These are phyloP conservation scores for Kodamaea plutei DNA, from an alignment of 1,139 yeast species.

Conservation along the genomic window DNA sequence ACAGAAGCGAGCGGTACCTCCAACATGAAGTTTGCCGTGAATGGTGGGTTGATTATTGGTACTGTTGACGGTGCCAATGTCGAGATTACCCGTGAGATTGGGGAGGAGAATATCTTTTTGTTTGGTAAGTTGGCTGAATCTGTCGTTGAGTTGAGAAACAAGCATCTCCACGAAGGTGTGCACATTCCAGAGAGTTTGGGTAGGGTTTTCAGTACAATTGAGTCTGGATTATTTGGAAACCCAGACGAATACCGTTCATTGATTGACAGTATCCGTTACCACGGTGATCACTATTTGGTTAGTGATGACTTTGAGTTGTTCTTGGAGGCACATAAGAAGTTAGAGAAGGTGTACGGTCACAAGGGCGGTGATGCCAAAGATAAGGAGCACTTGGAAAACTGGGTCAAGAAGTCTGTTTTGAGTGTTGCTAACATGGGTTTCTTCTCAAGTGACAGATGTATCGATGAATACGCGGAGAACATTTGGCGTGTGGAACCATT, in stretches of 20 bases:
- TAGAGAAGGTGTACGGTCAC: constrained; percentile 66
- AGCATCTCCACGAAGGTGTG: constrained; percentile 60
- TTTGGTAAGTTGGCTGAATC: constrained; percentile 89
- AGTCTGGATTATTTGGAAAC: constrained; percentile 68
- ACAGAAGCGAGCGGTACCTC: constrained; percentile 97
- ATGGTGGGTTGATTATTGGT: constrained; percentile 92
- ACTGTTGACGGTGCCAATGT: constrained; percentile 97
- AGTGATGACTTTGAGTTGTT: constrained; percentile 86
- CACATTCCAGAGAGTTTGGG: constrained; percentile 53
- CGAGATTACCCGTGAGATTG: constrained; percentile 89
- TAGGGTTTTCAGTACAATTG: constrained; percentile 65
- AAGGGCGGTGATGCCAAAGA: constrained; percentile 40
- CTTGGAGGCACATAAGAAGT: constrained; percentile 71
- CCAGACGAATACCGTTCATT: constrained; percentile 64
- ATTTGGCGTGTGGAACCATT: constrained; percentile 90
- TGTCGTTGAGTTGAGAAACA: constrained; percentile 79
- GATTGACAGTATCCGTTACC: constrained; percentile 62
- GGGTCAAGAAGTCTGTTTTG: constrained; percentile 73
- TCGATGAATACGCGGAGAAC: constrained; percentile 87
- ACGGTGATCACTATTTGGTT: constrained; percentile 85
- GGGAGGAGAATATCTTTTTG: constrained; percentile 87
- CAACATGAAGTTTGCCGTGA: constrained; percentile 91
- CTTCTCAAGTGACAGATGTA: constrained; percentile 87
- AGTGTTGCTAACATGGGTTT: constrained; percentile 94
- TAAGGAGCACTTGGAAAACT: constrained; percentile 54